phyloP scores from a whole-genome alignment of 352 stramenopile genomes.

The Phytophthora lateralis region DNA sequence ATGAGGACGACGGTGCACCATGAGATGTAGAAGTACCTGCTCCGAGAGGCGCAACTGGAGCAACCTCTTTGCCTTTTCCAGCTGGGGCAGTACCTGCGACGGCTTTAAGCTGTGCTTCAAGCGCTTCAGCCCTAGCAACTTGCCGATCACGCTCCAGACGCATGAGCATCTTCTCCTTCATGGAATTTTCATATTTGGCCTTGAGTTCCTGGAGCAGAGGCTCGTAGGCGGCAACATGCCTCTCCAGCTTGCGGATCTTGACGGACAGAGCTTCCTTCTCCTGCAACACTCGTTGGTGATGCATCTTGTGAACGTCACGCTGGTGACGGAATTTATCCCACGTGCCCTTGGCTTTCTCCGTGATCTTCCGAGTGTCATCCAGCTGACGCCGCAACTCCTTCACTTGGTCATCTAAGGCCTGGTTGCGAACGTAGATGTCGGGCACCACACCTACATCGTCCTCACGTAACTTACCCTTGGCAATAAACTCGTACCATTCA shows the following conservation, averaged over 20 bases:
- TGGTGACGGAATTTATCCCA: slow-evolving; percentile 97
- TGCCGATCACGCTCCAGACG: slow-evolving; percentile 93
- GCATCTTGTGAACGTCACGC: slow-evolving; percentile 95
- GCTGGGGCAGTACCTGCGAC: slow-evolving; percentile 20
- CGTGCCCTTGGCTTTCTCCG: slow-evolving; percentile 90
- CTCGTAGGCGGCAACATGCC: slow-evolving; percentile 92
- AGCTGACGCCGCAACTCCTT: slow-evolving; percentile 84
- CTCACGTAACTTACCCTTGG: slow-evolving; percentile 91
- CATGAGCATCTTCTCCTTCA: slow-evolving; percentile 98
- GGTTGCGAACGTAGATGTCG: slow-evolving; percentile 95
- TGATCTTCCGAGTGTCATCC: slow-evolving; percentile 90
- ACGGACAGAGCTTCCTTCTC: slow-evolving; percentile 93
- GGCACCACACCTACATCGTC: slow-evolving; percentile 92
- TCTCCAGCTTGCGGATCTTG: slow-evolving; percentile 93
- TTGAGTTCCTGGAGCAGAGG: slow-evolving; percentile 93
- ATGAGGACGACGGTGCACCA: slow-evolving; percentile 14
- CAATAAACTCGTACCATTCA: slow-evolving; percentile 95
- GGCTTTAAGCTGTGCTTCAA: slow-evolving; percentile 86
- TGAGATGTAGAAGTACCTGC: slow-evolving; percentile 12
- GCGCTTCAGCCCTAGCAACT: slow-evolving; percentile 85
- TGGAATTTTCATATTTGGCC: slow-evolving; percentile 93
- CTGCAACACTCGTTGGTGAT: slow-evolving; percentile 95
- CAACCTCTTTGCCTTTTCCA: slow-evolving; percentile 35
- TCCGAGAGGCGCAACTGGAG: slow-evolving; percentile 31
- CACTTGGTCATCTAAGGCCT: slow-evolving; percentile 92